phyloP scores from a whole-genome alignment of 73 alveolate species.

The Effrenium voratum region DNA sequence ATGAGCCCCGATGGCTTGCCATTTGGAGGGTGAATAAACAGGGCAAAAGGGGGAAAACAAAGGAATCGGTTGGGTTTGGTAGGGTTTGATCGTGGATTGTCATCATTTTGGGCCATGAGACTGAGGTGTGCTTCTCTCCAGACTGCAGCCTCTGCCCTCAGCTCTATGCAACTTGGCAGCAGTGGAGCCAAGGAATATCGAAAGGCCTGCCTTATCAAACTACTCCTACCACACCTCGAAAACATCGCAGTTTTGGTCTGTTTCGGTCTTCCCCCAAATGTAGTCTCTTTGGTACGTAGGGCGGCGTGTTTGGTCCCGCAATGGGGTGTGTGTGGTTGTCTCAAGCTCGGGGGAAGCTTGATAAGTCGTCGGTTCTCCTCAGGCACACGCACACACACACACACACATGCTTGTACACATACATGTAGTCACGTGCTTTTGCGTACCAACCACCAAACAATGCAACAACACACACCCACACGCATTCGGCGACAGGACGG shows the following conservation, averaged over 20 bases:
- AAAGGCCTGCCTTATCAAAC: background rate
- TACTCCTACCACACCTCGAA: too few relatives aligned
- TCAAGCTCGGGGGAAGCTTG: background rate
- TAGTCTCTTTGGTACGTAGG: too few relatives aligned
- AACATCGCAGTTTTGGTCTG: too few relatives aligned
- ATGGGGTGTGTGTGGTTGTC: background rate
- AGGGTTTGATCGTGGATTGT: too few relatives aligned
- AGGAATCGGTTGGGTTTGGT: too few relatives aligned
- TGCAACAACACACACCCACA: background rate
- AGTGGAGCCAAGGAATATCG: background rate
- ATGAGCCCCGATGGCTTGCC: too few relatives aligned
- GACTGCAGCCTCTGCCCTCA: background rate
- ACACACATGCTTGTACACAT: background rate
- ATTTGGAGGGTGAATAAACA: too few relatives aligned
- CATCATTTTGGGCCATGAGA: background rate
- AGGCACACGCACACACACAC: background rate
- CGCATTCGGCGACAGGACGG: background rate
- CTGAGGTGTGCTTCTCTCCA: constrained; percentile 21
- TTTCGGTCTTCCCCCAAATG: too few relatives aligned
- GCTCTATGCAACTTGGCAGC: background rate
- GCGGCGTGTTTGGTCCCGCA: too few relatives aligned
- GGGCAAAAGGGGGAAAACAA: too few relatives aligned
- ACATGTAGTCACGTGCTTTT: background rate
- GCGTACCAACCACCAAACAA: too few relatives aligned
- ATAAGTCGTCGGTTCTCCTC: background rate